These are phyloP conservation scores for Solanum ossicruentum DNA, from an alignment of 257 asterid species.

Conservation along the genomic window DNA sequence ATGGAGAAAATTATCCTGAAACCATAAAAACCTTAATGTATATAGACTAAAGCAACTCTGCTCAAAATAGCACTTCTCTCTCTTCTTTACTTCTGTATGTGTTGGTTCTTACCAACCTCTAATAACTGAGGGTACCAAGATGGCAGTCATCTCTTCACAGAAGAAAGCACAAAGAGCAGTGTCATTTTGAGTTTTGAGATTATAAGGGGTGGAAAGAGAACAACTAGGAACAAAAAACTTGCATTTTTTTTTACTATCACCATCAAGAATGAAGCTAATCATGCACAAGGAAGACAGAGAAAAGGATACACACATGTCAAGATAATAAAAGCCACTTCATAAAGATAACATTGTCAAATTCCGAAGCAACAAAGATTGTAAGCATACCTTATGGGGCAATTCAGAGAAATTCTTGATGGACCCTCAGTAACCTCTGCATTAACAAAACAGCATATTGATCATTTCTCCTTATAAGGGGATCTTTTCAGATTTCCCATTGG, in stretches of 20 bases:
- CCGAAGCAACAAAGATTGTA: neutral
- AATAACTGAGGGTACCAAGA: neutral
- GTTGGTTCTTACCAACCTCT: neutral
- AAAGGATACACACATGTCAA: neutral
- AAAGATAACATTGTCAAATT: neutral
- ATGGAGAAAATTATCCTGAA: neutral
- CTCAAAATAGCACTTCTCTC: neutral
- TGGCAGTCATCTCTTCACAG: neutral
- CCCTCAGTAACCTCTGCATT: constrained; percentile 72
- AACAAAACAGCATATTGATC: neutral
- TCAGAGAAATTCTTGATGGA: constrained; percentile 73
- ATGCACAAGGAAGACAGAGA: neutral
- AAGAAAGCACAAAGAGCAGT: neutral
- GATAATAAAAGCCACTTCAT: neutral
- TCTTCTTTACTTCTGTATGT: neutral
- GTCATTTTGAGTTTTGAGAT: neutral
- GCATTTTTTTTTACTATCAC: neutral
- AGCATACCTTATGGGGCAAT: constrained; percentile 87
- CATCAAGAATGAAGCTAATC: neutral
- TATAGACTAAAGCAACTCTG: neutral
- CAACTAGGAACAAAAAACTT: neutral
- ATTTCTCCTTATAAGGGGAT: neutral
- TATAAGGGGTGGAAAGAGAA: neutral
- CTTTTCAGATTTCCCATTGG: neutral
- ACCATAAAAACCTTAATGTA: neutral